These are phyloP conservation scores for Dryadomyces quercus-mongolicae DNA, from an alignment of 2,329 filamentous ascomycete species.

Conservation along the genomic window DNA sequence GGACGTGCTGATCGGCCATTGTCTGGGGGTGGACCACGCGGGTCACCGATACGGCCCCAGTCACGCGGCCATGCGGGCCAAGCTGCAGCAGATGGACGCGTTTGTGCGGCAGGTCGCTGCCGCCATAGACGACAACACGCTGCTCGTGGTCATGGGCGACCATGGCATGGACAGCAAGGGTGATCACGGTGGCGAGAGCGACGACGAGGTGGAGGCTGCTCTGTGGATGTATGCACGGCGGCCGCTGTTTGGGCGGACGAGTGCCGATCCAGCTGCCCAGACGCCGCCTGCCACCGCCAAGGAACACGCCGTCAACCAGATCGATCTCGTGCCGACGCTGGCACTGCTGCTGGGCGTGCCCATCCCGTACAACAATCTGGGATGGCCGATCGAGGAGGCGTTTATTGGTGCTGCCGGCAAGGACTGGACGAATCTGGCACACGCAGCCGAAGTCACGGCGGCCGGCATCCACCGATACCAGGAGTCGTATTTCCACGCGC, in stretches of 20 bases:
- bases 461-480: constrained; percentile 88
- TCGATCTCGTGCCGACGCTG: constrained; percentile 88
- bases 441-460: constrained; percentile 63
- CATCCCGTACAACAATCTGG: constrained; percentile 92
- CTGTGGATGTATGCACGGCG: constrained; percentile 98
- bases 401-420: constrained; percentile 61
- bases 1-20: constrained; percentile 93
- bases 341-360: constrained; percentile 80
- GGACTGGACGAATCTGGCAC: constrained; percentile 65
- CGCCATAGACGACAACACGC: constrained; percentile 68
- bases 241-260: constrained; percentile 68
- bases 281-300: constrained; percentile 59
- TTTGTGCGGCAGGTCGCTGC: constrained; percentile 63
- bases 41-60: constrained; percentile 92
- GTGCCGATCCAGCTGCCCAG: constrained; percentile 36
- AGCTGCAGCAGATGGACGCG: constrained; percentile 80
- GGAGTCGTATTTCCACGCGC: constrained; percentile 62
- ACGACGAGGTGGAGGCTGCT: constrained; percentile 88
- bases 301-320: constrained; percentile 65
- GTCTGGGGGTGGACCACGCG: constrained; percentile 90
- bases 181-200: constrained; percentile 95
- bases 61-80: constrained; percentile 82
- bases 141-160: constrained; percentile 95
- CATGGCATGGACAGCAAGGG: constrained; percentile 97
- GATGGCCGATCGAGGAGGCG: constrained; percentile 84